Evolutionary conservation across 2,329 filamentous ascomycete genomes (phyloP), one percentile per base, ranked within the genome.

Genomic region (Aspergillus spinulosporus): DNA sequence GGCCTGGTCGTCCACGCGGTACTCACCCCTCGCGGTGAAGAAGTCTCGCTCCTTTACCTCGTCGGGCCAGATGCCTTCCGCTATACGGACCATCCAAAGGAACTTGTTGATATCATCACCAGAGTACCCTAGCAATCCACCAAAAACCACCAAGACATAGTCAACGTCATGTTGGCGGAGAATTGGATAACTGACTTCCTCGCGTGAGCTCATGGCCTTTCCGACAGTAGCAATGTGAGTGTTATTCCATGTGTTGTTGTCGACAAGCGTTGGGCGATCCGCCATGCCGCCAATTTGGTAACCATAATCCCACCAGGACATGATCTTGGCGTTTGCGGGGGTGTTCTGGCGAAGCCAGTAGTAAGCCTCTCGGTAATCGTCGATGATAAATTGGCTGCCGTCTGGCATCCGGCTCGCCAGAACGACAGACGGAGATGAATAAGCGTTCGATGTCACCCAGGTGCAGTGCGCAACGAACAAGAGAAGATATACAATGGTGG

Each of bases 171-270:
- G 94, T 76, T 97, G 91, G 64, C 92, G 89, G 85, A 99, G 93
- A 72, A 99, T 99, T 2, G 92, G 91, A 75, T 99, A 99, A 78
- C 92, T 96, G 76, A 97, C 92, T 75, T 99, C 95, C 76, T 99
- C 94, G 45, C 90, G 83, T 5, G 92, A 97, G 78, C 89, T 94
- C 94, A 99, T 97, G 42, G 94, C 94, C 80, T 99, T 99, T 70
- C 94, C 94, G 57, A 99, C 94, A 12, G 94, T 99, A 52, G 94
- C 94, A 76, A 99, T 99, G 74, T 99, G 94, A 5, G 94, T 99
- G 80, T 99, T 99, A 82, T 99, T 99, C 94, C 94, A 99, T 1
- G 94, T 99, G 80, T 99, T 99, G 82, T 99, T 99, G 81, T 99
- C 94, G 34, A 99, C 94, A 34, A 99, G 82, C 1, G 94, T 99